Evolutionary conservation across 371 early-diverging fungal species (phyloP).

Genomic region (Mucor plumbeus): DNA sequence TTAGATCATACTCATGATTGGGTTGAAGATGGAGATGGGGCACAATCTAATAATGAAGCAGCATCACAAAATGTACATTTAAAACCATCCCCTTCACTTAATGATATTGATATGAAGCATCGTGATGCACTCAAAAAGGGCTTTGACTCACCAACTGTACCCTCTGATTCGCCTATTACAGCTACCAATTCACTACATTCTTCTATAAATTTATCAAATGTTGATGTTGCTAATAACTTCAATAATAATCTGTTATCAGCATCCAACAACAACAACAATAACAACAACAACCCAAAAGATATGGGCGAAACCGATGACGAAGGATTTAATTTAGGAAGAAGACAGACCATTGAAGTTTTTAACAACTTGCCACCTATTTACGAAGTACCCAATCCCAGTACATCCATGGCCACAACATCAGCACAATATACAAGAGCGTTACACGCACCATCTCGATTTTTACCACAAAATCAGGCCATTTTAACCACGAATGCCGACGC

Average conservation of each 20-base stretch:
- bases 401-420: not conserved
- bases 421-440: slow-evolving; percentile 26
- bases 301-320: slow-evolving; percentile 6
- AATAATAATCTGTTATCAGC: not conserved
- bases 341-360: slow-evolving; percentile 26
- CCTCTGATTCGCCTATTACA: not conserved
- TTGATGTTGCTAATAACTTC: not conserved
- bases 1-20: slow-evolving; percentile 35
- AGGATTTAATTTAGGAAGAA: slow-evolving; percentile 17
- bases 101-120: not conserved
- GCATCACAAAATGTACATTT: not conserved
- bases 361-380: slow-evolving; percentile 31
- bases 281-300: not conserved
- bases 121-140: not conserved
- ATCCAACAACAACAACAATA: not conserved
- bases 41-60: not conserved
- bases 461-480: slow-evolving; percentile 62
- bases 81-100: slow-evolving; percentile 18
- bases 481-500: slow-evolving; percentile 54
- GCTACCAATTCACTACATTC: not conserved
- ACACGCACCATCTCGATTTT: slow-evolving; percentile 57
- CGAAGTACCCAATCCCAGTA: slow-evolving; percentile 16
- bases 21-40: slow-evolving; percentile 13
- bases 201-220: not conserved
- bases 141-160: not conserved